A percentile compares a stretch with the other conserved stretches of the same genome.
phyloP scores from a whole-genome alignment of 1,284 basidiomycete species.

The Anthracocystis walkeri region DNA sequence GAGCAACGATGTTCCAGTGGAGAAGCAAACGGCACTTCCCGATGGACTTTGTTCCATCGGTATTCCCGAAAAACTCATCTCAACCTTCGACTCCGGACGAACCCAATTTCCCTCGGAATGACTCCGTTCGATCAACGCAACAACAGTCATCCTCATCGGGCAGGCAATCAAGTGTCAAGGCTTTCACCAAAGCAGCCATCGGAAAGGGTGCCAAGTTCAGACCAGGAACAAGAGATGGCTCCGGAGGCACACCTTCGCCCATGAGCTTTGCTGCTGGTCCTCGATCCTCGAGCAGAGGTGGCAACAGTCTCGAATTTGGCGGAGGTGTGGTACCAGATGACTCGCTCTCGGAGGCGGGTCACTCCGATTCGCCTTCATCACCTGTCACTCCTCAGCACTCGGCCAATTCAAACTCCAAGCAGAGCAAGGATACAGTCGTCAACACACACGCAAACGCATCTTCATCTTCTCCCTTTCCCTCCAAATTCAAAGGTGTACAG shows the following conservation, averaged over 20 bases:
- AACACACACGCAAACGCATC: neutral
- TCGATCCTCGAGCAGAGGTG: conserved; percentile 27
- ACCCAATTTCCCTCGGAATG: conserved; percentile 8
- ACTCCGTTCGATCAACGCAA: conserved; percentile 9
- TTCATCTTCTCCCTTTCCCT: neutral
- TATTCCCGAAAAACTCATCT: conserved; percentile 14
- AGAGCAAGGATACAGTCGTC: conserved; percentile 4
- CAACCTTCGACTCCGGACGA: conserved; percentile 15
- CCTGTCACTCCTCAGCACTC: conserved; percentile 18
- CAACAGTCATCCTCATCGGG: neutral
- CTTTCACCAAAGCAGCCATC: conserved; percentile 22
- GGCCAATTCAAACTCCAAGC: neutral
- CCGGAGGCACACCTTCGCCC: conserved; percentile 15
- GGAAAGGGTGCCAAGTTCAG: conserved; percentile 33
- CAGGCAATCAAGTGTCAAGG: conserved; percentile 25
- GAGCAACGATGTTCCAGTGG: conserved; percentile 49
- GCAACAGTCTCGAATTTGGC: conserved; percentile 38
- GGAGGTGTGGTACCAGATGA: conserved; percentile 48
- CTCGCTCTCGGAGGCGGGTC: conserved; percentile 22
- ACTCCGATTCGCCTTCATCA: conserved; percentile 21
- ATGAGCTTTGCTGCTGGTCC: conserved; percentile 47
- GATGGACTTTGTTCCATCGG: conserved; percentile 30
- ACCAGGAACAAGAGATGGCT: conserved; percentile 26
- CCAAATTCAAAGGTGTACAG: neutral
- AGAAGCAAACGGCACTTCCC: conserved; percentile 45